Conservation (phyloP, 2,329 filamentous ascomycete genomes). For the Podosphaera xanthii region DNA sequence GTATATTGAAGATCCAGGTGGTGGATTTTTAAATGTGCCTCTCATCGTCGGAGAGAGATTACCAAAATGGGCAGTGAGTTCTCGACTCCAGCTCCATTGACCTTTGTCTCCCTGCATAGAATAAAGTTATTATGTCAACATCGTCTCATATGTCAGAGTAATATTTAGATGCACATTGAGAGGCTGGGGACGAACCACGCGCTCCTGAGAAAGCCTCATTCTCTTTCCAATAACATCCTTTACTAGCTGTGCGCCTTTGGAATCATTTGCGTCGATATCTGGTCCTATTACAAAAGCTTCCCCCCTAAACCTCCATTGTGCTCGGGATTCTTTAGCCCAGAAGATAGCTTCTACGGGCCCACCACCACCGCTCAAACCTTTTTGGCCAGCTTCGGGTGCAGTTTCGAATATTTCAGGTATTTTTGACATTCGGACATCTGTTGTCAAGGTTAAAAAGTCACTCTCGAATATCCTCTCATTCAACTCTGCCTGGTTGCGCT, state of each 20-base stretch:
- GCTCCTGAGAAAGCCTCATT: slow-evolving; percentile 31
- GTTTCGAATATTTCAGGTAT: slow-evolving; percentile 41
- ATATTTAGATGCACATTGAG: no score
- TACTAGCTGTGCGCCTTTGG: slow-evolving; percentile 30
- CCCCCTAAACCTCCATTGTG: slow-evolving; percentile 72
- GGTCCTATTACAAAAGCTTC: slow-evolving; percentile 50
- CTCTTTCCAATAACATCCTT: slow-evolving; percentile 34
- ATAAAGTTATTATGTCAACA: no score
- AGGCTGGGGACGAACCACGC: neutral
- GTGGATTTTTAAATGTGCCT: slow-evolving; percentile 45
- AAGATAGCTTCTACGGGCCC: slow-evolving; percentile 62
- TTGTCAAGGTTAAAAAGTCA: slow-evolving; percentile 66
- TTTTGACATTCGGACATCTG: slow-evolving; percentile 75
- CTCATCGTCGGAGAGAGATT: slow-evolving; percentile 67
- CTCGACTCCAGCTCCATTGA: slow-evolving; percentile 47
- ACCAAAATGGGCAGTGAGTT: slow-evolving; percentile 73
- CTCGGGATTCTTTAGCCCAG: slow-evolving; percentile 47
- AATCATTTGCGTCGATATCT: slow-evolving; percentile 33
- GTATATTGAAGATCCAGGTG: slow-evolving; percentile 38
- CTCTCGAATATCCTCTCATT: slow-evolving; percentile 53
- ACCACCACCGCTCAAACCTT: slow-evolving; percentile 30
- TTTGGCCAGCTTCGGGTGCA: slow-evolving; percentile 22
- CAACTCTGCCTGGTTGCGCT: slow-evolving; percentile 44
- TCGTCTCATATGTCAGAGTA: no score
- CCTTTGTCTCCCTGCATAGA: slow-evolving; percentile 11